These are phyloP conservation scores for Rhodotorula sp. DNA, from an alignment of 1,284 basidiomycete genomes.

Conservation along the genomic window DNA sequence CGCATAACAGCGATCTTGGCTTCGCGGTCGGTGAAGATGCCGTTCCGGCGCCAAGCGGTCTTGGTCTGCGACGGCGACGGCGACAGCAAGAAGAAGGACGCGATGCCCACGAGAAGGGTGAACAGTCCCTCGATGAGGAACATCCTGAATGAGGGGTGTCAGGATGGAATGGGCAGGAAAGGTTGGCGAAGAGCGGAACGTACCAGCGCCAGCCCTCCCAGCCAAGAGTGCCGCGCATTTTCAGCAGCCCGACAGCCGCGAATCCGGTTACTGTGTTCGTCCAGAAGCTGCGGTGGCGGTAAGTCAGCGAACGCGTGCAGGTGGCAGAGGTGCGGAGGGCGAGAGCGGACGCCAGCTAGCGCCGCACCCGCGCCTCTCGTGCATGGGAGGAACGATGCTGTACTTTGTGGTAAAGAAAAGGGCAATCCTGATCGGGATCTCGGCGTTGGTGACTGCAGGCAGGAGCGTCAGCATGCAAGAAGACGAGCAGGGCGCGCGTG, in stretches of 20 bases:
- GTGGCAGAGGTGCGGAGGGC: too few species aligned
- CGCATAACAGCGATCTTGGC: conserved; percentile 55
- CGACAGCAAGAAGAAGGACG: conserved; percentile 47
- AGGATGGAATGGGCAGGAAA: not conserved
- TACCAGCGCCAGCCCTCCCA: conserved; percentile 32
- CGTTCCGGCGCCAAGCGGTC: conserved; percentile 45
- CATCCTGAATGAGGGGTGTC: conserved; percentile 9
- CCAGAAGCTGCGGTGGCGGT: conserved; percentile 2
- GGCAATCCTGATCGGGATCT: conserved; percentile 8
- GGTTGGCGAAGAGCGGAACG: conserved; percentile 35
- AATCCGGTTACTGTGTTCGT: conserved; percentile 30
- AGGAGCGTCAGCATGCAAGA: too few species aligned
- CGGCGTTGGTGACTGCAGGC: not conserved
- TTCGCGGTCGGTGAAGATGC: conserved; percentile 55
- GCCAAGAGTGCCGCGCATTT: conserved; percentile 31
- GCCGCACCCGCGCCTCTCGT: too few species aligned
- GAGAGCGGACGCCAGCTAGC: too few species aligned
- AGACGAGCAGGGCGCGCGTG: too few species aligned
- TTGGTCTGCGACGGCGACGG: conserved; percentile 51
- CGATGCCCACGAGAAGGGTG: conserved; percentile 43
- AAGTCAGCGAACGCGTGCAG: too few species aligned
- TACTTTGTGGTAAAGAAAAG: conserved; percentile 8
- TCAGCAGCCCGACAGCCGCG: conserved; percentile 27
- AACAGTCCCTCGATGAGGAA: conserved; percentile 33
- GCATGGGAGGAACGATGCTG: too few species aligned